Evolutionary conservation across 306 rosid genomes (phyloP).

Genomic region (Begonia loranthoides): DNA sequence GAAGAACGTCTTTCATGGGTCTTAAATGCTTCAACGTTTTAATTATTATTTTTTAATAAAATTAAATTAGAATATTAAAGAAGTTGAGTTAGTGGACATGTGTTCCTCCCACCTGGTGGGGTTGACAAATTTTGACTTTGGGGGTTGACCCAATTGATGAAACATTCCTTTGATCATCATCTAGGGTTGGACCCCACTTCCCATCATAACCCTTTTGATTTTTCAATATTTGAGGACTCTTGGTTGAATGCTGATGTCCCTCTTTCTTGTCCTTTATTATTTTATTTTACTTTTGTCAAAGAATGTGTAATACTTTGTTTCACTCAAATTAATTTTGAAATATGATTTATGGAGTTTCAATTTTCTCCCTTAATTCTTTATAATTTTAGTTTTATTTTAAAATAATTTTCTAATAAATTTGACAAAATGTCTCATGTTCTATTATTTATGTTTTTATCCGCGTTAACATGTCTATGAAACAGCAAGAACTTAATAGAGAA

Average conservation of each 20-base stretch:
- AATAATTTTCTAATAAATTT: no score
- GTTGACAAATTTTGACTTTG: slow-evolving; percentile 49
- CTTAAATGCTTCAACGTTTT: no score
- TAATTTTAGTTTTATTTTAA: no score
- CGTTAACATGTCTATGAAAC: no score
- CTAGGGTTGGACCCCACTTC: slow-evolving; percentile 21
- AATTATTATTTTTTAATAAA: slow-evolving; percentile 27
- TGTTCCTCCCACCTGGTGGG: slow-evolving; percentile 33
- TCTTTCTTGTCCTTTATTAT: slow-evolving; percentile 35
- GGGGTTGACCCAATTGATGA: slow-evolving; percentile 63
- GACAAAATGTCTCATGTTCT: no score
- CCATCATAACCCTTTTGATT: slow-evolving; percentile 20
- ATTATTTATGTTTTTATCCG: no score
- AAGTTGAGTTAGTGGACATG: slow-evolving; percentile 30
- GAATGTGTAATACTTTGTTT: no score
- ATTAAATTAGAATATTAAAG: slow-evolving; percentile 9
- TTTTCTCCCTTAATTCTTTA: no score
- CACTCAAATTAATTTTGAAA: no score
- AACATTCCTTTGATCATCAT: slow-evolving; percentile 51
- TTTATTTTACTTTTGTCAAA: slow-evolving; percentile 4
- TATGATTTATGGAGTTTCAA: no score
- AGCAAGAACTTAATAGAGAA: no score
- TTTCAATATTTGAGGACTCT: slow-evolving; percentile 36
- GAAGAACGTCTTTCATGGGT: slow-evolving; percentile 39
- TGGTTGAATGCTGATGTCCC: slow-evolving; percentile 28